Evolutionary conservation across 192 early-diverging fungal species (phyloP), one percentile per base, ranked within the genome.

Genomic region (Lunasporangiospora selenospora): DNA sequence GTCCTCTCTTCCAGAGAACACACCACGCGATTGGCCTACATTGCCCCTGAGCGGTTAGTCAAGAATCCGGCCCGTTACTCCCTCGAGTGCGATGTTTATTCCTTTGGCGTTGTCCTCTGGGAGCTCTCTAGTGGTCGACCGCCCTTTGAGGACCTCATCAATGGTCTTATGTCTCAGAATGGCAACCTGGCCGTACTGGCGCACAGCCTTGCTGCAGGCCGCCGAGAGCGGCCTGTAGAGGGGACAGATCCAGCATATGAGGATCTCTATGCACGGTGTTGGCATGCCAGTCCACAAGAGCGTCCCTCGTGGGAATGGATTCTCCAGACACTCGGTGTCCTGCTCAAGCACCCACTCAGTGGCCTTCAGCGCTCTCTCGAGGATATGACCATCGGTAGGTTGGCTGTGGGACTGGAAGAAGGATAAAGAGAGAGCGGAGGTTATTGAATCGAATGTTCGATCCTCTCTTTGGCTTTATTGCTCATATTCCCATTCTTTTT

Each of bases 41-140:
- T 73, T n/a, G 69, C 69, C 9, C 69, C 69, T 6, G 69, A 73
- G 34, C 16, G 60, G 19, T 49, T 73, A 0, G 23, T 55, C 33
- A 73, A 61, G 49, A 53, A 30, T n/a, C 41, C 41, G 19, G 12
- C 44, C 9, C 59, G 69, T 1, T 63, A 73, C 37, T 41, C 69
- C 1, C 18, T 30, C 21, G 69, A 73, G n/a, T 62, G 60, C 9
- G 69, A 73, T 30, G 53, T 73, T 31, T 73, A 73, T 21, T 73
- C 69, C 1, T 46, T 73, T 0, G 69, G 69, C 2, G 19, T 73
- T 12, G 69, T 73, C 19, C 34, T 73, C 8, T 73, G 69, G 69
- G 69, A 73, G 31, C 62, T 73, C 12, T 73, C 69, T 40, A 63
- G 60, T 23, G 69, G 69, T 40, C 53, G 61, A 3, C 60, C 69